Conservation (phyloP, 768 basidiomycete species). For the Agrocybe praecox region DNA sequence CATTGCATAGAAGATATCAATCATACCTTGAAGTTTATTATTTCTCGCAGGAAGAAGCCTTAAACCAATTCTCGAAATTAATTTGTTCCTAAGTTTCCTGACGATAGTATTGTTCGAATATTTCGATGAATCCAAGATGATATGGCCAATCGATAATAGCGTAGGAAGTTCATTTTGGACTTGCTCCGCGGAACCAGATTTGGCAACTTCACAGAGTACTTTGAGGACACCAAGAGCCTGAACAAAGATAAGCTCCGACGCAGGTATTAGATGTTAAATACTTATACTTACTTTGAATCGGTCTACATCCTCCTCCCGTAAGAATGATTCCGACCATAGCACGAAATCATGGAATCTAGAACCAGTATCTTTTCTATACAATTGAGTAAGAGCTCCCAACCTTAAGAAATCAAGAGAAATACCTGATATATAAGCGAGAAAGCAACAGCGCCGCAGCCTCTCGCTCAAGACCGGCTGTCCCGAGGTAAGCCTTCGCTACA, state of each 20-base stretch:
- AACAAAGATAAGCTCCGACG: background rate
- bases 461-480: constrained; percentile 79
- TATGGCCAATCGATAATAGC: constrained; percentile 47
- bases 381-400: constrained; percentile 1
- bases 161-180: constrained; percentile 43
- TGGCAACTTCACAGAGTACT: constrained; percentile 70
- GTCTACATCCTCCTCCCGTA: constrained; percentile 36
- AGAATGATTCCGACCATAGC: constrained; percentile 39
- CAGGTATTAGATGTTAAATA: constrained; percentile 9
- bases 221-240: constrained; percentile 73
- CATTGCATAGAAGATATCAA: background rate
- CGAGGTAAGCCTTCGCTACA: constrained; percentile 59
- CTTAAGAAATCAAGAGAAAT: constrained; percentile 20
- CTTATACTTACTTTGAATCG: constrained; percentile 50
- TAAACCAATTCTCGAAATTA: constrained; percentile 65
- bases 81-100: constrained; percentile 69
- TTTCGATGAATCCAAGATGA: constrained; percentile 39
- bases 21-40: constrained; percentile 36
- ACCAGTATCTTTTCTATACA: constrained; percentile 59
- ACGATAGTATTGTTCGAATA: constrained; percentile 64
- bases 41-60: constrained; percentile 57
- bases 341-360: constrained; percentile 55
- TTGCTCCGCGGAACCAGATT: constrained; percentile 59
- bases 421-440: constrained; percentile 82
- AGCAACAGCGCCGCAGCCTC: constrained; percentile 83